Conservation (phyloP, 495 filamentous ascomycete genomes). For the Pseudomonodictys pantanalensis region DNA sequence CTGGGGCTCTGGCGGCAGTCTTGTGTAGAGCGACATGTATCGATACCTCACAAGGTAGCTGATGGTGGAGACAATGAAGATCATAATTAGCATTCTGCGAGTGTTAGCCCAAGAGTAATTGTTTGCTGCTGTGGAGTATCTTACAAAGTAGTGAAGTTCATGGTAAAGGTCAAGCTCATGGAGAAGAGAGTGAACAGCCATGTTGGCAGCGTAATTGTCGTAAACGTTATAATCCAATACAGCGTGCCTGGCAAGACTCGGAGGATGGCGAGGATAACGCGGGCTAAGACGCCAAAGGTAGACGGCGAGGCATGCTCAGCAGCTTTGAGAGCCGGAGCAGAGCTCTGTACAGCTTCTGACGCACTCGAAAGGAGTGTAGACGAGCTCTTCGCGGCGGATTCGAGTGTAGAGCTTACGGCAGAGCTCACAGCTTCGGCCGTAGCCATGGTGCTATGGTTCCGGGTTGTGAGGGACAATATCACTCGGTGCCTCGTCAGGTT, state of each 20-base stretch:
- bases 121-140: slow-evolving; percentile 16
- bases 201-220: slow-evolving; percentile 83
- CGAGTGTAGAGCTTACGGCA: too few relatives aligned
- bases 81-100: slow-evolving; percentile 48
- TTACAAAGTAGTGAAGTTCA: slow-evolving; percentile 96
- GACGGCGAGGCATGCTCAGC: slow-evolving; percentile 22
- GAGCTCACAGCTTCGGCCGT: slow-evolving; percentile 1
- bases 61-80: slow-evolving; percentile 71
- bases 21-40: slow-evolving; percentile 90
- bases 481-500: background rate
- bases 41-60: slow-evolving; percentile 94
- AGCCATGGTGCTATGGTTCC: slow-evolving; percentile 15
- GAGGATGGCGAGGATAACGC: slow-evolving; percentile 50
- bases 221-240: slow-evolving; percentile 80
- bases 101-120: background rate
- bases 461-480: background rate
- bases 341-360: background rate
- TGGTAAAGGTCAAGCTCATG: slow-evolving; percentile 92
- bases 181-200: slow-evolving; percentile 91
- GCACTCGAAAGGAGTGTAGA: slow-evolving; percentile 1
- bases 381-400: slow-evolving; percentile 12
- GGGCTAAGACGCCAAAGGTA: slow-evolving; percentile 38
- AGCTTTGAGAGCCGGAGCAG: background rate
- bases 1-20: slow-evolving; percentile 88
- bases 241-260: slow-evolving; percentile 69